phyloP scores from a whole-genome alignment of 495 filamentous ascomycete genomes.

The Bryoglossum gracile region DNA sequence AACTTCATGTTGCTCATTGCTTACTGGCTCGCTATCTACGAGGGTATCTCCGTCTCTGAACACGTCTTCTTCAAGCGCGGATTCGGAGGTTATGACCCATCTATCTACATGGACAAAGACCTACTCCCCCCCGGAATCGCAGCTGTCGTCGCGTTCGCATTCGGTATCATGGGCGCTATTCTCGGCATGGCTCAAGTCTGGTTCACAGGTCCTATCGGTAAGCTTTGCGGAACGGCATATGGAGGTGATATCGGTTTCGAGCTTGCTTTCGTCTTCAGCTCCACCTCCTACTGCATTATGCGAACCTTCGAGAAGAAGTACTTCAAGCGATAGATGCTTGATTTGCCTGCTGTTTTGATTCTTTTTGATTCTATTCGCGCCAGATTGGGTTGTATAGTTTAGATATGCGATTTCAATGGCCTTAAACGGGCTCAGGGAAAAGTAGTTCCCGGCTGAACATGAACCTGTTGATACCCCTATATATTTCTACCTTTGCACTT shows the following conservation, averaged over 20 bases:
- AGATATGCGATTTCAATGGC: no score
- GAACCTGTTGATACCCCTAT: no score
- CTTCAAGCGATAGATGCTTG: constrained; percentile 38
- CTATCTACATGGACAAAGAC: constrained; percentile 50
- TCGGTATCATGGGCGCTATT: constrained; percentile 65
- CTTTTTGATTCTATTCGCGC: no score
- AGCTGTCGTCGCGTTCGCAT: constrained; percentile 57
- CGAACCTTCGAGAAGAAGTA: constrained; percentile 47
- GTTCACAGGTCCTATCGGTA: constrained; percentile 67
- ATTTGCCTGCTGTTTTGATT: no score
- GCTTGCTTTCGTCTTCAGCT: constrained; percentile 52
- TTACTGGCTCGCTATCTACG: constrained; percentile 84
- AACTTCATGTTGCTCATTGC: constrained; percentile 77
- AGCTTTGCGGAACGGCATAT: constrained; percentile 47
- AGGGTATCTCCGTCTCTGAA: constrained; percentile 61
- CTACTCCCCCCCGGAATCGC: constrained; percentile 67
- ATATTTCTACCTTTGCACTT: no score
- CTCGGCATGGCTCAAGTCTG: constrained; percentile 73
- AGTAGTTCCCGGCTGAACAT: no score
- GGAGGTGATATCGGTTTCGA: constrained; percentile 76
- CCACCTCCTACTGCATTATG: constrained; percentile 38
- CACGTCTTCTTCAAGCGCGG: constrained; percentile 72
- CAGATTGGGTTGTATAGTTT: no score
- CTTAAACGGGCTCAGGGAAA: no score
- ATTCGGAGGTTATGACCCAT: constrained; percentile 52